Conservation (phyloP, 805 yeast species). For the Zygosaccharomyces gambellarensis region DNA sequence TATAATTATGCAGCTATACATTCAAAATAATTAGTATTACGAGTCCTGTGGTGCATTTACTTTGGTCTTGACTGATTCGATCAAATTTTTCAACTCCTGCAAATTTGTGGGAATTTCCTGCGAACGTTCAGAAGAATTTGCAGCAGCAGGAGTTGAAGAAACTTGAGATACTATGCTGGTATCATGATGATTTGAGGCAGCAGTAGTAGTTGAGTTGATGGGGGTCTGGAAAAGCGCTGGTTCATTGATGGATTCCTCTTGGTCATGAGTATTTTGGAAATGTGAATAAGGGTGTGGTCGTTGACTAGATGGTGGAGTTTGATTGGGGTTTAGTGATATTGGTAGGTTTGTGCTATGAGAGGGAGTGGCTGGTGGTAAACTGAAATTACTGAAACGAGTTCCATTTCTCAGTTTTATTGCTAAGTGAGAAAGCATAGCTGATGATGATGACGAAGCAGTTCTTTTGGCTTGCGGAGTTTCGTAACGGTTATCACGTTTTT, state of each 20-base stretch:
- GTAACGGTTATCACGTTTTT: slow-evolving; percentile 22
- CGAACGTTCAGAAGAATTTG: background rate
- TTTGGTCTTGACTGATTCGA: slow-evolving; percentile 29
- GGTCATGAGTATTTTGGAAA: background rate
- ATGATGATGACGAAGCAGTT: slow-evolving; percentile 18
- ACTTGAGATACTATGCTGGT: background rate
- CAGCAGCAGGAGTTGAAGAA: slow-evolving; percentile 1
- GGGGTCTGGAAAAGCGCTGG: slow-evolving; percentile 24
- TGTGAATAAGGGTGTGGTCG: background rate
- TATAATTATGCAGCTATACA: background rate
- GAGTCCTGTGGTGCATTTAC: slow-evolving; percentile 11
- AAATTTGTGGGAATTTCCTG: slow-evolving; percentile 8
- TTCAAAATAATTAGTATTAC: background rate
- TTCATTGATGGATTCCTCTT: slow-evolving; percentile 3
- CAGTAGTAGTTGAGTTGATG: slow-evolving; percentile 8
- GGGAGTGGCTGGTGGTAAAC: slow-evolving; percentile 17
- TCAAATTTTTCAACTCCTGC: slow-evolving; percentile 24
- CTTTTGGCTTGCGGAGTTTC: slow-evolving; percentile 25
- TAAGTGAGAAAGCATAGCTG: slow-evolving; percentile 29
- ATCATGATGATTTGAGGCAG: slow-evolving; percentile 3
- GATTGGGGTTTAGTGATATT: background rate
- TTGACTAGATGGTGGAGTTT: background rate
- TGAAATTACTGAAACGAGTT: slow-evolving; percentile 10
- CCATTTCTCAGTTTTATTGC: slow-evolving; percentile 22
- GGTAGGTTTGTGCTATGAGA: slow-evolving; percentile 14